phyloP scores from a whole-genome alignment of 2,329 filamentous ascomycete species.

The Fusarium sp. region DNA sequence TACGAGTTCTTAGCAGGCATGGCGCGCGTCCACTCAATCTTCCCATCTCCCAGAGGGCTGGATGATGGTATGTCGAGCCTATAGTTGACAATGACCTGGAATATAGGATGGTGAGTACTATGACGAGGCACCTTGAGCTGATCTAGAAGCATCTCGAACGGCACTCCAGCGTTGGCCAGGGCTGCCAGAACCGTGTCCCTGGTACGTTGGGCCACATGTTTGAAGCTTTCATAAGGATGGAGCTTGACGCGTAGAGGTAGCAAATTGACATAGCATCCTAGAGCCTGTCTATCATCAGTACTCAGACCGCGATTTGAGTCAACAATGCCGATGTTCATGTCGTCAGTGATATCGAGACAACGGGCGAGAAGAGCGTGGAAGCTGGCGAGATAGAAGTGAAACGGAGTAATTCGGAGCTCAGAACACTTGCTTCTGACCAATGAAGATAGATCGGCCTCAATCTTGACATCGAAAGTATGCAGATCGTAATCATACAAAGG shows the following conservation, averaged over 20 bases:
- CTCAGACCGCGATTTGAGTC: constrained; percentile 11
- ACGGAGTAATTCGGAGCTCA: neutral
- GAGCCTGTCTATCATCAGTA: neutral
- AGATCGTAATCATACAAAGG: neutral
- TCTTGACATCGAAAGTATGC: neutral
- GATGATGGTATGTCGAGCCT: neutral
- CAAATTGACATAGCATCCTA: constrained; percentile 17
- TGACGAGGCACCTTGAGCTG: neutral
- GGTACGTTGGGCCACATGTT: neutral
- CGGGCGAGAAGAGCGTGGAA: constrained; percentile 10
- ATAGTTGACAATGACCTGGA: constrained; percentile 7
- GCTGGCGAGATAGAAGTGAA: constrained; percentile 14
- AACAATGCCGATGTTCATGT: constrained; percentile 12
- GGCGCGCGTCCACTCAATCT: neutral
- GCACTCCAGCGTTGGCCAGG: constrained; percentile 5
- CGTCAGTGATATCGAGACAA: neutral
- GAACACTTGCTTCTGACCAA: neutral
- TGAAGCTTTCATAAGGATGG: neutral
- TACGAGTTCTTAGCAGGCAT: neutral
- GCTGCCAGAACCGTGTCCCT: neutral
- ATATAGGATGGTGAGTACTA: constrained; percentile 3
- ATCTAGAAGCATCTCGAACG: constrained; percentile 11
- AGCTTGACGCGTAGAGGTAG: constrained; percentile 3
- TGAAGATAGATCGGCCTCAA: neutral
- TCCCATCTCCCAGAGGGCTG: neutral